Conservation (phyloP, 2,329 filamentous ascomycete species). For the Xylariomycetidae sp. region DNA sequence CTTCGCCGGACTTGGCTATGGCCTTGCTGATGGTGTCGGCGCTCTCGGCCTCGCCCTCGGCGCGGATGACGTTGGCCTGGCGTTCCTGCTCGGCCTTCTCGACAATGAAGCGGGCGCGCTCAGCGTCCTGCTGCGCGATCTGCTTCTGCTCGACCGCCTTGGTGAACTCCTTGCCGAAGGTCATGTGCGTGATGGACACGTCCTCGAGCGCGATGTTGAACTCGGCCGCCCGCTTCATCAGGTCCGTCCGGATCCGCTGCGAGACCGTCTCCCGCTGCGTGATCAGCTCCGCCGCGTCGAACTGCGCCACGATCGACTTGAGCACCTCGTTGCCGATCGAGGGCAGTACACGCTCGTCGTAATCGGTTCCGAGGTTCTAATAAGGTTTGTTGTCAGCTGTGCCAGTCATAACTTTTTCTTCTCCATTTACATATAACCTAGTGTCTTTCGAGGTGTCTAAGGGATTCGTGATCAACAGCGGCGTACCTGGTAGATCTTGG, state of each 20-base stretch:
- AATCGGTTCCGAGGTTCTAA: constrained; percentile 94
- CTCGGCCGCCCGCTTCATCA: constrained; percentile 87
- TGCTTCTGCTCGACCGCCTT: constrained; percentile 99
- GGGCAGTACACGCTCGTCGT: constrained; percentile 96
- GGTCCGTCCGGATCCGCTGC: constrained; percentile 86
- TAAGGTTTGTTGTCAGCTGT: constrained; percentile 2
- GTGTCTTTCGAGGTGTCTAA: too few species aligned
- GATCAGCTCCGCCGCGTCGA: constrained; percentile 97
- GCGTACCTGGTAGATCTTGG: constrained; percentile 95
- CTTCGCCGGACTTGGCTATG: constrained; percentile 88
- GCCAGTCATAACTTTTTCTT: background rate
- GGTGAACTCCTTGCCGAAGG: constrained; percentile 98
- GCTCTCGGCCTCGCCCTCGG: constrained; percentile 95
- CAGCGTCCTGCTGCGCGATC: constrained; percentile 98
- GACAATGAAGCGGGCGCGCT: constrained; percentile 95
- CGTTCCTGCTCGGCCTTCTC: constrained; percentile 98
- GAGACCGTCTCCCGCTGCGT: constrained; percentile 97
- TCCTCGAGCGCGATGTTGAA: constrained; percentile 99
- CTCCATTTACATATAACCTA: background rate
- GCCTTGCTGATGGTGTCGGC: constrained; percentile 94
- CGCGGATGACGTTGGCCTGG: constrained; percentile 96
- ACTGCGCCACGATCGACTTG: constrained; percentile 97
- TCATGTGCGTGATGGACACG: constrained; percentile 99
- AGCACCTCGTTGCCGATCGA: constrained; percentile 99
- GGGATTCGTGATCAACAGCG: background rate